Percentiles rank a stretch among this genome's conserved stretches.
phyloP scores from a whole-genome alignment of 2,329 filamentous ascomycete genomes.

The Talaromyces sp. region DNA sequence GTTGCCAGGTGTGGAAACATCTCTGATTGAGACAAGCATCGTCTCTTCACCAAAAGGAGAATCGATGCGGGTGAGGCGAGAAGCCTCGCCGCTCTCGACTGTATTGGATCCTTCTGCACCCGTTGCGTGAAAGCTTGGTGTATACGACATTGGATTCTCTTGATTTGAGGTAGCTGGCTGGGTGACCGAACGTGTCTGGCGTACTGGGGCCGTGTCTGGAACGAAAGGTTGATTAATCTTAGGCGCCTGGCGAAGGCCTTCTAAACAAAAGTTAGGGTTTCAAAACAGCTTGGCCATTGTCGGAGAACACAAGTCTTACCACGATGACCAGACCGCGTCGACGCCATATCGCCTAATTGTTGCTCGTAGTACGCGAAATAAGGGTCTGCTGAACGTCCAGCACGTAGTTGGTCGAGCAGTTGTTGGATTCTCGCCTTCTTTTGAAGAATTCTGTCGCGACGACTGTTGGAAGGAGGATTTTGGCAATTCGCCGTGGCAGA shows the following conservation, averaged over 20 bases:
- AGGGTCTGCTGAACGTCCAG: background rate
- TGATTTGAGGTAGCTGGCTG: conserved; percentile 16
- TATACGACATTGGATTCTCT: conserved; percentile 1
- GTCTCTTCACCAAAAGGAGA: conserved; percentile 40
- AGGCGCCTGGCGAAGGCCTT: conserved; percentile 40
- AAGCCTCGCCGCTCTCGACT: conserved; percentile 27
- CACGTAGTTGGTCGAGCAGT: background rate
- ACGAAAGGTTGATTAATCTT: conserved; percentile 40
- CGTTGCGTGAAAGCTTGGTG: conserved; percentile 4
- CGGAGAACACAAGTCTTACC: conserved; percentile 20
- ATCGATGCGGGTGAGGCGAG: conserved; percentile 22
- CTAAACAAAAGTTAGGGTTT: conserved; percentile 20
- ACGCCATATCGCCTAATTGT: conserved; percentile 10
- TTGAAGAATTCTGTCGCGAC: conserved; percentile 4
- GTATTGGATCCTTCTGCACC: conserved; percentile 27
- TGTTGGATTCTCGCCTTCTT: background rate
- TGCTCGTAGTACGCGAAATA: conserved; percentile 6
- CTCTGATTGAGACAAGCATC: conserved; percentile 39
- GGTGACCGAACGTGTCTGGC: conserved; percentile 30
- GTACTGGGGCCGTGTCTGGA: conserved; percentile 36
- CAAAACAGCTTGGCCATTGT: background rate
- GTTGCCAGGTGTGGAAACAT: conserved; percentile 43
- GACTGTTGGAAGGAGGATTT: background rate
- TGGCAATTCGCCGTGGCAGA: background rate
- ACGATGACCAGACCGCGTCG: conserved; percentile 29